Conservation (phyloP, 2,329 filamentous ascomycete species). For the Albophoma yamanashiensis region DNA sequence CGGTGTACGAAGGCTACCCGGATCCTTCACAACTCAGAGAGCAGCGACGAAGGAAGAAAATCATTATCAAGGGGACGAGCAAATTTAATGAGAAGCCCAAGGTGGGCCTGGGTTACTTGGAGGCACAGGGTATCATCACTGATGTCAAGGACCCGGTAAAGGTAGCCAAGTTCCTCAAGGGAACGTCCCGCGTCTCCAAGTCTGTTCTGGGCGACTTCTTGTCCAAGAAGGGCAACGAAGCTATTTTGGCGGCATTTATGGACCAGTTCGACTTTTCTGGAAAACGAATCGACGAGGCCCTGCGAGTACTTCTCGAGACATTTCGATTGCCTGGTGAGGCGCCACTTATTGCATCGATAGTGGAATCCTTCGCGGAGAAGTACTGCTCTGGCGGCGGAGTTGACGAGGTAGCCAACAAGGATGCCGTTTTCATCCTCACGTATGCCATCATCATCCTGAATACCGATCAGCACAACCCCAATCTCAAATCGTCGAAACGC, state of each 20-base stretch:
- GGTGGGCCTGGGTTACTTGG: slow-evolving; percentile 74
- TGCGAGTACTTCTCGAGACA: slow-evolving; percentile 76
- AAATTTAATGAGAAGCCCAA: slow-evolving; percentile 97
- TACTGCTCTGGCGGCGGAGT: slow-evolving; percentile 64
- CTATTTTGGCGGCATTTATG: slow-evolving; percentile 75
- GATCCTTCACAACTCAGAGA: slow-evolving; percentile 54
- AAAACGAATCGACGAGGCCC: slow-evolving; percentile 81
- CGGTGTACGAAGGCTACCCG: slow-evolving; percentile 53
- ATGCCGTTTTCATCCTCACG: slow-evolving; percentile 80
- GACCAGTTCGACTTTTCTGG: slow-evolving; percentile 78
- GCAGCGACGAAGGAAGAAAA: slow-evolving; percentile 69
- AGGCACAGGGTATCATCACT: slow-evolving; percentile 75
- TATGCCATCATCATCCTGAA: slow-evolving; percentile 98
- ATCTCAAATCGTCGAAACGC: slow-evolving; percentile 64
- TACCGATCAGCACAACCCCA: slow-evolving; percentile 93
- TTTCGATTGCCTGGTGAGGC: slow-evolving; percentile 94
- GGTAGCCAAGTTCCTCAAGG: slow-evolving; percentile 79
- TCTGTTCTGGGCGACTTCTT: slow-evolving; percentile 85
- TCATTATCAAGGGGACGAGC: slow-evolving; percentile 76
- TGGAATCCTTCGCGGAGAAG: slow-evolving; percentile 76
- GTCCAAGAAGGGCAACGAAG: slow-evolving; percentile 81
- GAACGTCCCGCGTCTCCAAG: slow-evolving; percentile 82
- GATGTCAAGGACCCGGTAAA: slow-evolving; percentile 62
- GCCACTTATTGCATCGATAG: slow-evolving; percentile 82
- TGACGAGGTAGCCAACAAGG: slow-evolving; percentile 69